phyloP scores from a whole-genome alignment of 176 grass and related monocot genomes.

The Eleusine coracana region DNA sequence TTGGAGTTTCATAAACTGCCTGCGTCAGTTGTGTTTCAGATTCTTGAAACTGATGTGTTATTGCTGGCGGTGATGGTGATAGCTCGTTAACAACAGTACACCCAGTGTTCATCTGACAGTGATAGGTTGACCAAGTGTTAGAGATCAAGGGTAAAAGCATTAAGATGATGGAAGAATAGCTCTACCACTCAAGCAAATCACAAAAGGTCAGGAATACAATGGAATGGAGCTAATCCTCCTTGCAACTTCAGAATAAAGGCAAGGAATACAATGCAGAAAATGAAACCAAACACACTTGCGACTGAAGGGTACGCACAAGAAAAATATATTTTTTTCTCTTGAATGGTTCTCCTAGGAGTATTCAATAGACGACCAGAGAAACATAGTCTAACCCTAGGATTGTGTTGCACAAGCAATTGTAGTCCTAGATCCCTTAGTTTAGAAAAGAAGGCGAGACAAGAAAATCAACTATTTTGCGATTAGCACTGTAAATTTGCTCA shows the following conservation, averaged over 20 bases:
- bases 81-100: not conserved
- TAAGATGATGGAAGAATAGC: not conserved
- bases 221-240: not conserved
- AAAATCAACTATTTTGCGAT: not conserved
- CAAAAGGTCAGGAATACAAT: not conserved
- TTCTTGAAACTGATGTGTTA: not conserved
- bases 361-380: not conserved
- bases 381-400: not conserved
- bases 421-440: not conserved
- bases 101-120: not conserved
- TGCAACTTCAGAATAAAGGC: conserved; percentile 5
- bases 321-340: not conserved
- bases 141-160: not conserved
- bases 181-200: not conserved
- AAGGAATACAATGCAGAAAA: not conserved
- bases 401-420: not conserved
- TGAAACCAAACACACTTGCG: not conserved
- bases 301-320: not conserved
- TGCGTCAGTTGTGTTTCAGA: not conserved
- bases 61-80: not conserved
- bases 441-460: not conserved
- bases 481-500: too few species aligned
- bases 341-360: too few species aligned
- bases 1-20: conserved; percentile 6
- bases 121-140: not conserved